Evolutionary conservation across 345 rosid genomes (phyloP).

Genomic region (Salix suchowensis): DNA sequence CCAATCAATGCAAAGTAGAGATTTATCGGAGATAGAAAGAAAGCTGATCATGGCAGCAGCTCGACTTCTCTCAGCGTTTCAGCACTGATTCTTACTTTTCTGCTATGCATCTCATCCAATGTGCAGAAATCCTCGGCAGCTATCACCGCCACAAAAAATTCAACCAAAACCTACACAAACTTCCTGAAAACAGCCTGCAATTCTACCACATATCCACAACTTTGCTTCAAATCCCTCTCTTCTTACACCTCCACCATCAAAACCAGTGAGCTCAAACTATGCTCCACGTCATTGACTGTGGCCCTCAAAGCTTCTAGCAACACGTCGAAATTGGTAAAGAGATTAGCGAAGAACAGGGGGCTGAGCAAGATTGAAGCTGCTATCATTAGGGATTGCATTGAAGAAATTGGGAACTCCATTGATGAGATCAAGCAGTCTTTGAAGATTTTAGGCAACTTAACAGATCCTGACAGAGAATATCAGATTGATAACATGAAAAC

Average conservation of each 20-base stretch:
- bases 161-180: slow-evolving; percentile 27
- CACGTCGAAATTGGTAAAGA: slow-evolving; percentile 23
- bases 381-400: slow-evolving; percentile 45
- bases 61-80: background rate
- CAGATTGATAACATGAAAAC: slow-evolving; percentile 46
- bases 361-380: slow-evolving; percentile 35
- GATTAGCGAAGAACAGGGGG: slow-evolving; percentile 24
- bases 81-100: slow-evolving; percentile 15
- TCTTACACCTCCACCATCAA: slow-evolving; percentile 43
- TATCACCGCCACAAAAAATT: slow-evolving; percentile 17
- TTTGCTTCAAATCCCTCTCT: slow-evolving; percentile 55
- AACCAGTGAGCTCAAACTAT: slow-evolving; percentile 50
- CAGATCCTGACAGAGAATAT: slow-evolving; percentile 7
- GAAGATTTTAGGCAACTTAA: slow-evolving; percentile 23
- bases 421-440: slow-evolving; percentile 51
- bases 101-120: slow-evolving; percentile 13
- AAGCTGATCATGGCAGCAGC: background rate
- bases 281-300: slow-evolving; percentile 41
- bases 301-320: slow-evolving; percentile 36
- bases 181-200: slow-evolving; percentile 52
- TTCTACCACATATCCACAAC: slow-evolving; percentile 45
- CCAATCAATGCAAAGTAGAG: background rate
- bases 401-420: slow-evolving; percentile 37
- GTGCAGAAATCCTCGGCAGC: slow-evolving; percentile 17
- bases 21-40: too few relatives aligned